Conservation (phyloP, 73 alveolate genomes). For the Paraurostyla sp. region DNA sequence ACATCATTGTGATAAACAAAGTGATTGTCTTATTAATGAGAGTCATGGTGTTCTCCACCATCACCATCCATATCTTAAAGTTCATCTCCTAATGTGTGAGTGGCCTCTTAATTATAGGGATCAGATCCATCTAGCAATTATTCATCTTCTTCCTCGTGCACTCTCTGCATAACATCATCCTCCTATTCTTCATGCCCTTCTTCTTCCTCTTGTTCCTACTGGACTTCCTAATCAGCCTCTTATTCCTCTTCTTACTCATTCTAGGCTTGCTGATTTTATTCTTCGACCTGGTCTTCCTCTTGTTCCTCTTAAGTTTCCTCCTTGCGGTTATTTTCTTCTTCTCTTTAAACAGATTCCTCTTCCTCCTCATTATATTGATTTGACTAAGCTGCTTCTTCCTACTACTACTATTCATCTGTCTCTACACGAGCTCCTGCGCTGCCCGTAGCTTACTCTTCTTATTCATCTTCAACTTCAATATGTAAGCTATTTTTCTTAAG, state of each 20-base stretch:
- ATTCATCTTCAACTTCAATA: no score
- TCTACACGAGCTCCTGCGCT: no score
- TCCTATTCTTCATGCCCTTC: background rate
- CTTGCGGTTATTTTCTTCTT: background rate
- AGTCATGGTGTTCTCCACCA: background rate
- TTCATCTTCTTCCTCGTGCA: no score
- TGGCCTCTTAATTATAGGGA: no score
- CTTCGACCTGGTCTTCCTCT: background rate
- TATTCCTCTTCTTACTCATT: background rate
- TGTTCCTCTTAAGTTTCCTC: conserved; percentile 2
- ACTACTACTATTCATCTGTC: no score
- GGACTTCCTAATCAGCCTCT: background rate
- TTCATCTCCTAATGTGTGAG: no score
- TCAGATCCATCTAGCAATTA: no score
- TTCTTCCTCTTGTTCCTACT: background rate
- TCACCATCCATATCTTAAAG: no score
- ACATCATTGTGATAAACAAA: background rate
- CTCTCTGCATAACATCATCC: background rate
- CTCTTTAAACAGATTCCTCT: background rate
- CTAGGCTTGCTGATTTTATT: background rate
- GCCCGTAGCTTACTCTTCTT: no score
- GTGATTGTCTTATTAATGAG: background rate
- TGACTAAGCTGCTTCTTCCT: no score
- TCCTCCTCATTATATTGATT: no score
- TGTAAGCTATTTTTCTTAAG: background rate